Conservation (phyloP, 2,329 filamentous ascomycete species). For the Aureobasidium sp. region DNA sequence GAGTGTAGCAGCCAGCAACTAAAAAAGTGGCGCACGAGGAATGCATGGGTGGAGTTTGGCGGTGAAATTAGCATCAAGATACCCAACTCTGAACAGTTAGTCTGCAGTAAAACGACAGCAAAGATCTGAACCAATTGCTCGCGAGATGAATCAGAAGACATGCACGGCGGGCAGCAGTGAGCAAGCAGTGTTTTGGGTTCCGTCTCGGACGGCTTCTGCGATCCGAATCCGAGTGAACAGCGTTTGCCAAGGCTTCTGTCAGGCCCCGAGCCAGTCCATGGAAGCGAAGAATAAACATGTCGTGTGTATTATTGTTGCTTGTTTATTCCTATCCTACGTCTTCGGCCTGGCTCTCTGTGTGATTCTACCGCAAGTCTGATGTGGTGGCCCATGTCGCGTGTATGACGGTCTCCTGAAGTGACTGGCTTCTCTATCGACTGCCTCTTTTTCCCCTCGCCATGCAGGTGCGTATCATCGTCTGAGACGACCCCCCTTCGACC, state of each 20-base stretch:
- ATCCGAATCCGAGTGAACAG: slow-evolving; percentile 2
- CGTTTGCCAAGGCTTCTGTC: slow-evolving; percentile 3
- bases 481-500: not conserved
- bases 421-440: slow-evolving; percentile 8
- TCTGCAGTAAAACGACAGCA: not conserved
- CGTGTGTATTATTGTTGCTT: not conserved
- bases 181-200: not conserved
- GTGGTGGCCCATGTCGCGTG: slow-evolving; percentile 6
- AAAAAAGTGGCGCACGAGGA: not conserved
- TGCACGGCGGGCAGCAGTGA: not conserved
- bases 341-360: not conserved
- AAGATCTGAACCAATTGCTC: not conserved
- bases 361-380: not conserved
- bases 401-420: slow-evolving; percentile 12
- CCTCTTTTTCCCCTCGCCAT: slow-evolving; percentile 14
- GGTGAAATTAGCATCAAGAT: slow-evolving; percentile 12
- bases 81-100: slow-evolving; percentile 3
- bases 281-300: slow-evolving; percentile 14
- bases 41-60: slow-evolving; percentile 9
- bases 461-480: slow-evolving; percentile 10
- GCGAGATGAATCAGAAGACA: not conserved
- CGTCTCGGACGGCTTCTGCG: not conserved
- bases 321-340: slow-evolving; percentile 4
- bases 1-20: slow-evolving; percentile 1
- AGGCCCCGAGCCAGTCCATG: slow-evolving; percentile 4